Evolutionary conservation across 768 basidiomycete genomes (phyloP).

Genomic region (Favolaschia claudopus): DNA sequence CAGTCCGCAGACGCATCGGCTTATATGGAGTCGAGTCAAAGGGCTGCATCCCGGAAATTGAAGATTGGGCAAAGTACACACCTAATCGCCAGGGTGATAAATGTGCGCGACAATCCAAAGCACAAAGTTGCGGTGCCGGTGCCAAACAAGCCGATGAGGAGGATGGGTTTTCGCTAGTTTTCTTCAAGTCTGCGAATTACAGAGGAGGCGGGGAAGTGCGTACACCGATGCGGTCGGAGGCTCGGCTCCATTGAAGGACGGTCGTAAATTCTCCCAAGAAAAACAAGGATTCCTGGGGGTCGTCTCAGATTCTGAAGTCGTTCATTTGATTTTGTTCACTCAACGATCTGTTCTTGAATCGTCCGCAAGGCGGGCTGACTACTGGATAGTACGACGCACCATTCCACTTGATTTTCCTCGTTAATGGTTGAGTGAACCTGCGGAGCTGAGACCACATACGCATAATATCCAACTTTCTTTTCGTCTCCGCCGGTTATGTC

Average conservation of each 20-base stretch:
- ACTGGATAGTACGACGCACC: too few species aligned
- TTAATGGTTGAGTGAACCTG: too few species aligned
- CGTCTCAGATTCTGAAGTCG: too few species aligned
- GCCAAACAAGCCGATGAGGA: constrained; percentile 63
- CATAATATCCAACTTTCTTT: constrained; percentile 72
- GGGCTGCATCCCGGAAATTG: too few species aligned
- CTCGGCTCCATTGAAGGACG: constrained; percentile 68
- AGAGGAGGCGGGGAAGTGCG: too few species aligned
- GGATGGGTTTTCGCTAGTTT: constrained; percentile 68
- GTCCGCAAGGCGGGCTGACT: too few species aligned
- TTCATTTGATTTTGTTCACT: too few species aligned
- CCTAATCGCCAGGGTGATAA: constrained; percentile 63
- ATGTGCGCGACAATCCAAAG: constrained; percentile 69
- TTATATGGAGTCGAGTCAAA: constrained; percentile 30
- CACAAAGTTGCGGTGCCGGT: constrained; percentile 57
- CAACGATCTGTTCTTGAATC: constrained; percentile 42
- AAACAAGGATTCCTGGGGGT: constrained; percentile 70
- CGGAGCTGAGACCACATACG: constrained; percentile 51
- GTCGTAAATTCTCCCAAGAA: constrained; percentile 63
- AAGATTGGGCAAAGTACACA: constrained; percentile 20
- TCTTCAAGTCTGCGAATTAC: too few species aligned
- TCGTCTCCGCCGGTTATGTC: constrained; percentile 70
- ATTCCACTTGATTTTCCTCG: too few species aligned
- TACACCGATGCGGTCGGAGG: constrained; percentile 65
- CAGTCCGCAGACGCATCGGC: constrained; percentile 72